Conservation (phyloP, 805 yeast species). For the Sungouiozyma ichnusensis region DNA sequence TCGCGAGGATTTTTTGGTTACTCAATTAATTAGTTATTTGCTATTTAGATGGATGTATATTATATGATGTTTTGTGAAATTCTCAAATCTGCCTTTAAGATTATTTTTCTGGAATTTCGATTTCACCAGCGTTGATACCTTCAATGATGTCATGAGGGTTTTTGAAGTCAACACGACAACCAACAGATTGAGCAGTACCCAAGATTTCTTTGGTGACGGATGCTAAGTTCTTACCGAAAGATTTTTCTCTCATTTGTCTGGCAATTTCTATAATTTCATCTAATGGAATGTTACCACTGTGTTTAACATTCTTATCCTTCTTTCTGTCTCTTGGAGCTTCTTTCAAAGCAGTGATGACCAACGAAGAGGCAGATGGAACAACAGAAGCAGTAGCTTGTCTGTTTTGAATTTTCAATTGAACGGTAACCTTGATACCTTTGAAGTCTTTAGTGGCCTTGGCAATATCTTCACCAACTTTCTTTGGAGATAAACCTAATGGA, state of each 20-base stretch:
- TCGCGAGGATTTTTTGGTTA: too few species aligned
- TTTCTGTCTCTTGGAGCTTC: conserved; percentile 99
- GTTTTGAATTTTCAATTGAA: conserved; percentile 97
- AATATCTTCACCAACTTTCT: conserved; percentile 99
- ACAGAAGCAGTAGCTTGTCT: conserved; percentile 99
- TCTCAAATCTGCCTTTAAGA: conserved; percentile 9
- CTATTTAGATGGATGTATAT: conserved; percentile 3
- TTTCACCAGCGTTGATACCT: conserved; percentile 96
- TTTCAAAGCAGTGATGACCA: conserved; percentile 97
- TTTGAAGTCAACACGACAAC: conserved; percentile 98
- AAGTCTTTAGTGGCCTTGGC: conserved; percentile 98
- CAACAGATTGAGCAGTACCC: conserved; percentile 99
- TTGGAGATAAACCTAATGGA: conserved; percentile 99
- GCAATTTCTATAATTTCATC: conserved; percentile 96
- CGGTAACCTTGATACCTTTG: conserved; percentile 99
- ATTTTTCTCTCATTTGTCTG: conserved; percentile 93
- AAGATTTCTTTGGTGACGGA: conserved; percentile 97
- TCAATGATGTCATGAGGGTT: conserved; percentile 99
- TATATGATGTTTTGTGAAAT: conserved; percentile 1
- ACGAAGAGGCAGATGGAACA: conserved; percentile 98
- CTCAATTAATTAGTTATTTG: background rate
- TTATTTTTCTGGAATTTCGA: conserved; percentile 47
- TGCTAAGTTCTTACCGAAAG: conserved; percentile 94
- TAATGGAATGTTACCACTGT: conserved; percentile 96
- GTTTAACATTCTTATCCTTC: conserved; percentile 99